These are phyloP conservation scores for Fagopyrum tataricum DNA, from an alignment of 148 eudicot species.

Conservation along the genomic window DNA sequence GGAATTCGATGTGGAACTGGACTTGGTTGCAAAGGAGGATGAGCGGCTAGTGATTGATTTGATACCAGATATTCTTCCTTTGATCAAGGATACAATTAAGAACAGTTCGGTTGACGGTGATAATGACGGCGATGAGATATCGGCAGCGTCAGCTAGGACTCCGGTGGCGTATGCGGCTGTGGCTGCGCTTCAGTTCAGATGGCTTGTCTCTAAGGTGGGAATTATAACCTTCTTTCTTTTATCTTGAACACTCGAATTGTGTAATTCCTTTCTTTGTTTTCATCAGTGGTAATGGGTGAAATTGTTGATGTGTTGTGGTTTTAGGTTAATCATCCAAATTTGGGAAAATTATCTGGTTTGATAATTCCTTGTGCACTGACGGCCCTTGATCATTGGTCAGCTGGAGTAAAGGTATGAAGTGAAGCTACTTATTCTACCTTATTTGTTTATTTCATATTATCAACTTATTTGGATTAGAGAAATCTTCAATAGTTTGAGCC, in stretches of 20 bases:
- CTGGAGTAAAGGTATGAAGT: constrained; percentile 79
- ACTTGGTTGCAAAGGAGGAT: constrained; percentile 25
- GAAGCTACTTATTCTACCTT: background rate
- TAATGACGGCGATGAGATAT: constrained; percentile 50
- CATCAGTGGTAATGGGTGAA: constrained; percentile 3
- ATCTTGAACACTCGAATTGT: background rate
- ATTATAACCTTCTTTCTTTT: constrained; percentile 15
- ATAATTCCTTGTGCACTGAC: constrained; percentile 79
- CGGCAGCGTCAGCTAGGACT: constrained; percentile 65
- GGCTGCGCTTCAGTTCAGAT: constrained; percentile 79
- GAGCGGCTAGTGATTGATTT: constrained; percentile 56
- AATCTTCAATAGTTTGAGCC: background rate
- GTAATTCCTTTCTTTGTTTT: background rate
- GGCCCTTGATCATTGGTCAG: constrained; percentile 96
- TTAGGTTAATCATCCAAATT: constrained; percentile 49
- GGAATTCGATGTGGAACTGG: constrained; percentile 30
- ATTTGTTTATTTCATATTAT: background rate
- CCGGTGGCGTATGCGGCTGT: constrained; percentile 74
- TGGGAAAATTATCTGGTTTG: constrained; percentile 59
- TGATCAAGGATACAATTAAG: constrained; percentile 57
- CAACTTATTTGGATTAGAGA: background rate
- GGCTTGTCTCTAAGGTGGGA: constrained; percentile 67
- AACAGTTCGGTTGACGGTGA: constrained; percentile 57
- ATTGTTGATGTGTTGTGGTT: constrained; percentile 10
- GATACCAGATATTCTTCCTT: constrained; percentile 56